phyloP scores from a whole-genome alignment of 1,284 basidiomycete species.

The Cutaneotrichosporon sp. region DNA sequence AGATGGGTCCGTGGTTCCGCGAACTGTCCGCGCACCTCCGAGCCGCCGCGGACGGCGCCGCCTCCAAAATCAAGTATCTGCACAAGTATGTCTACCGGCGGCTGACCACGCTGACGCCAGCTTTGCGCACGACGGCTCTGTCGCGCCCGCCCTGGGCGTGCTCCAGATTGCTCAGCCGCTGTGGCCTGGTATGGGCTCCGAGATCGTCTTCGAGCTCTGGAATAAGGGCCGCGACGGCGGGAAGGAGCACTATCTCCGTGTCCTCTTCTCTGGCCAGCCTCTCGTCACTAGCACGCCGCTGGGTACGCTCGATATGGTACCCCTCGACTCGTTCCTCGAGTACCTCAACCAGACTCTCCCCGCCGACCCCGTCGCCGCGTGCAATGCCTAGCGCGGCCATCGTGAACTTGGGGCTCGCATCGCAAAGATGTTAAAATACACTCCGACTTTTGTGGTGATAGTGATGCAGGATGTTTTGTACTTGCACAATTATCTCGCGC shows the following conservation, averaged over 20 bases:
- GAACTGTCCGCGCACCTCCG: conserved; percentile 30
- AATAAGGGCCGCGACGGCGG: neutral
- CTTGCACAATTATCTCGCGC: too few species aligned
- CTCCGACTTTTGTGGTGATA: too few species aligned
- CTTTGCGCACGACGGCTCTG: conserved; percentile 40
- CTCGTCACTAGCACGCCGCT: conserved; percentile 31
- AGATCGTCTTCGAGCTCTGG: conserved; percentile 41
- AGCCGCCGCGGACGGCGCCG: conserved; percentile 15
- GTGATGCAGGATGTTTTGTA: too few species aligned
- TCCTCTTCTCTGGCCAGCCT: conserved; percentile 31
- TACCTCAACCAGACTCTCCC: conserved; percentile 27
- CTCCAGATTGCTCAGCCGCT: conserved; percentile 34
- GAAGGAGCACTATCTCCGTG: conserved; percentile 16
- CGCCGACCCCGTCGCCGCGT: conserved; percentile 18
- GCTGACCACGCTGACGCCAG: conserved; percentile 7
- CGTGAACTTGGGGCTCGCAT: too few species aligned
- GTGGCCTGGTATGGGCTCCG: conserved; percentile 43
- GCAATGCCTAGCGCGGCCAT: conserved; percentile 2
- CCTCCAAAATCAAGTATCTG: conserved; percentile 22
- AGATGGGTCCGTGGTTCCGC: conserved; percentile 32
- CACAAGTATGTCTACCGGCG: conserved; percentile 31
- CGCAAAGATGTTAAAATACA: too few species aligned
- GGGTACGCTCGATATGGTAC: conserved; percentile 31
- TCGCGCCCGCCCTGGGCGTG: conserved; percentile 34
- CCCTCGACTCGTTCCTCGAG: conserved; percentile 19